Evolutionary conservation across 192 early-diverging fungal species (phyloP).

Genomic region (Umbelopsis sp.): DNA sequence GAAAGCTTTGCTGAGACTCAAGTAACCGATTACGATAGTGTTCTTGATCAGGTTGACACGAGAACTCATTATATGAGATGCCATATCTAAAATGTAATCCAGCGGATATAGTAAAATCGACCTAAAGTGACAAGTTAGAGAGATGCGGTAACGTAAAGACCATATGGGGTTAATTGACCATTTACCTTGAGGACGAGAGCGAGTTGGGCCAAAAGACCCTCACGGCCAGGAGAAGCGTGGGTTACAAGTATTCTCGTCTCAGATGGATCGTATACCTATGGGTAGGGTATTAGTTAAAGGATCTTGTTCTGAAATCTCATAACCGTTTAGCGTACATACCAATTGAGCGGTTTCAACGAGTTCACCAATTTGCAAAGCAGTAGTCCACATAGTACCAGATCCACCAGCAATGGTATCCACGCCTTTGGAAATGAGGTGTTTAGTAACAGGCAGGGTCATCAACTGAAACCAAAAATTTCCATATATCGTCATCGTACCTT

Average conservation of each 20-base stretch:
- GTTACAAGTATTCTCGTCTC: constrained; percentile 60
- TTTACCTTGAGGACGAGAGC: constrained; percentile 53
- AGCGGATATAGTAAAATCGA: constrained; percentile 63
- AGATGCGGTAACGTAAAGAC: too few species aligned
- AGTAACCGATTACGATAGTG: constrained; percentile 51
- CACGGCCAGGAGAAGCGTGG: constrained; percentile 60
- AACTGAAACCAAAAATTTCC: neutral
- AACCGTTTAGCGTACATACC: neutral
- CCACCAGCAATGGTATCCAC: constrained; percentile 61
- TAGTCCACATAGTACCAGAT: constrained; percentile 66
- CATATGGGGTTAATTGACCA: too few species aligned
- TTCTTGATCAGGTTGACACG: constrained; percentile 55
- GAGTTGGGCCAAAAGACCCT: constrained; percentile 58
- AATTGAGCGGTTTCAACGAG: constrained; percentile 57
- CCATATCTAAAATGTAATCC: constrained; percentile 65
- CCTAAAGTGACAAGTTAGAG: constrained; percentile 30
- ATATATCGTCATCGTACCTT: constrained; percentile 44
- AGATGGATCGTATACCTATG: constrained; percentile 51
- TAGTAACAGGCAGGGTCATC: neutral
- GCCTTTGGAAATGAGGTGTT: constrained; percentile 27
- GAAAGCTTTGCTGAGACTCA: constrained; percentile 51
- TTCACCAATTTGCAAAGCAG: constrained; percentile 61
- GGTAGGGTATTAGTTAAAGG: neutral
- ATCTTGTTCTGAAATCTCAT: neutral
- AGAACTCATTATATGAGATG: constrained; percentile 64